Conservation (phyloP, 208 protist species). For the Plasmodiophora brassicae region DNA sequence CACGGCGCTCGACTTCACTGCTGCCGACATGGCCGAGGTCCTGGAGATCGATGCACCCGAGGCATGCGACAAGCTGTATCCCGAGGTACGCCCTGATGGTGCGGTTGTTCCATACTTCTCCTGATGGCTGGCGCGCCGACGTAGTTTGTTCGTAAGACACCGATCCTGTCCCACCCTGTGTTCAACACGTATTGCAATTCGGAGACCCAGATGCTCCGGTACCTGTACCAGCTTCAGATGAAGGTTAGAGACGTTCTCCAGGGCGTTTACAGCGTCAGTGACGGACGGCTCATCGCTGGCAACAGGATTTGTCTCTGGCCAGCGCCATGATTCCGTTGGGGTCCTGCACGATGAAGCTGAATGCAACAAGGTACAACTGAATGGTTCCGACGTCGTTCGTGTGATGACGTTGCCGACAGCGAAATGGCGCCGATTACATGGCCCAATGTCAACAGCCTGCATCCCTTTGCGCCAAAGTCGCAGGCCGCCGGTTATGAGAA, state of each 20-base stretch:
- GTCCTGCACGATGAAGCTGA: slow-evolving; percentile 98
- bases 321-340: slow-evolving; percentile 93
- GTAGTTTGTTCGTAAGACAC: not conserved
- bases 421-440: slow-evolving; percentile 89
- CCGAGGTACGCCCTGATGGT: too few relatives aligned
- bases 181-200: slow-evolving; percentile 91
- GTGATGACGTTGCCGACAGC: slow-evolving; percentile 50
- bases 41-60: too few relatives aligned
- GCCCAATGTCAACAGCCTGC: slow-evolving; percentile 80
- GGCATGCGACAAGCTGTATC: too few relatives aligned
- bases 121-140: not conserved
- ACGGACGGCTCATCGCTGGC: too few relatives aligned
- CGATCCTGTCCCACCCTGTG: slow-evolving; percentile 72
- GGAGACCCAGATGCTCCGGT: slow-evolving; percentile 90
- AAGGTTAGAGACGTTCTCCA: slow-evolving; percentile 41
- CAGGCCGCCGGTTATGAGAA: slow-evolving; percentile 65
- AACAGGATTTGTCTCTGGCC: slow-evolving; percentile 81
- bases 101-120: too few relatives aligned
- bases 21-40: too few relatives aligned
- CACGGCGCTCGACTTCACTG: too few relatives aligned
- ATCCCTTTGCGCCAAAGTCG: slow-evolving; percentile 85
- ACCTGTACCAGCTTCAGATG: slow-evolving; percentile 81
- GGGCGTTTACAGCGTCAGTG: not conserved
- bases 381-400: not conserved
- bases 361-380: slow-evolving; percentile 58